Conservation (phyloP, 345 rosid genomes). For the Streptanthus diversifolius region DNA sequence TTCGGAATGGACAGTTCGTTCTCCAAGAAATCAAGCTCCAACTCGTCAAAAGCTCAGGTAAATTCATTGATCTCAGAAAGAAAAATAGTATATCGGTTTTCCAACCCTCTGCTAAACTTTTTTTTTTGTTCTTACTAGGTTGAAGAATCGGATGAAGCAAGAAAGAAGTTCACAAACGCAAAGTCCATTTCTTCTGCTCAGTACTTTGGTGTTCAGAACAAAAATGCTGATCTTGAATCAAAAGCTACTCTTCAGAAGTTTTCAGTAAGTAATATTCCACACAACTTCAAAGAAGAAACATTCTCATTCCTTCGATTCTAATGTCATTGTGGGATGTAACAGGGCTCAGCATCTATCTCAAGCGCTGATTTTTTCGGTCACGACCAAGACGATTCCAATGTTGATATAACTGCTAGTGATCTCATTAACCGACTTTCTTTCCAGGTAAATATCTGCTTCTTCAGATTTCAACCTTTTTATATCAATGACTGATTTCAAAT, state of each 20-base stretch:
- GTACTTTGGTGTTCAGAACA: slow-evolving; percentile 77
- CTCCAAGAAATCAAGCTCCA: slow-evolving; percentile 57
- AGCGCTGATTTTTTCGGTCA: slow-evolving; percentile 95
- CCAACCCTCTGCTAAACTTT: neutral
- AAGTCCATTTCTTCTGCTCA: slow-evolving; percentile 97
- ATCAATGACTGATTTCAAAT: neutral
- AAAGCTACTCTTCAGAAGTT: slow-evolving; percentile 90
- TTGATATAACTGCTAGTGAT: slow-evolving; percentile 87
- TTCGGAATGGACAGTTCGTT: slow-evolving; percentile 86
- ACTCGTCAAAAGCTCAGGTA: slow-evolving; percentile 72
- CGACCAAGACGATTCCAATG: slow-evolving; percentile 40
- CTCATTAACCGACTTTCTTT: slow-evolving; percentile 84
- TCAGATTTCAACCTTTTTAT: neutral
- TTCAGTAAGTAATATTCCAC: slow-evolving; percentile 51
- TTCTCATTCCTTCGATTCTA: neutral
- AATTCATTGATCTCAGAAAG: neutral
- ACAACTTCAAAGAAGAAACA: neutral
- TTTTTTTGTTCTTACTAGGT: slow-evolving; percentile 37
- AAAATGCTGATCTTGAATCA: slow-evolving; percentile 54
- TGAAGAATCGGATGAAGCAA: slow-evolving; percentile 94
- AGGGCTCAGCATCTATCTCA: slow-evolving; percentile 92
- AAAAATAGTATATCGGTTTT: neutral
- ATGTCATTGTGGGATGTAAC: slow-evolving; percentile 1
- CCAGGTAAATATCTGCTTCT: slow-evolving; percentile 52
- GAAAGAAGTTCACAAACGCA: slow-evolving; percentile 95